These are phyloP conservation scores for Catharanthus roseus DNA, from an alignment of 257 asterid genomes.

Conservation along the genomic window DNA sequence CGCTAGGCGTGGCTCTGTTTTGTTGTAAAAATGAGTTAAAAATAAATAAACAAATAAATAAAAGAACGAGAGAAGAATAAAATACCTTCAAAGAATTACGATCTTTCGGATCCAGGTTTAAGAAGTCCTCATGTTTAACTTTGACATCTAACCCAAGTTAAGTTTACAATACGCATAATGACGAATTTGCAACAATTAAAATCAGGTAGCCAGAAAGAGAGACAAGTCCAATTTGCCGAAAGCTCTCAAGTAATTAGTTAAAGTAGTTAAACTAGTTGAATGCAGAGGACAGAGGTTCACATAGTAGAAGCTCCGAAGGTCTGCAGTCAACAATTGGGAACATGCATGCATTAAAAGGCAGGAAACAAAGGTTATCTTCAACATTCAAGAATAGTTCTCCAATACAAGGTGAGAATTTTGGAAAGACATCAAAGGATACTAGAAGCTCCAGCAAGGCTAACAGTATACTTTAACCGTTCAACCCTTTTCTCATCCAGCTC, in stretches of 20 bases:
- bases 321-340: background rate
- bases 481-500: slow-evolving; percentile 79
- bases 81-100: slow-evolving; percentile 67
- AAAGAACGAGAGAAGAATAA: background rate
- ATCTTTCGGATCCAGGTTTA: slow-evolving; percentile 56
- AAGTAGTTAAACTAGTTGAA: background rate
- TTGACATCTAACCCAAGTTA: slow-evolving; percentile 65
- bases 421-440: slow-evolving; percentile 58
- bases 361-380: background rate
- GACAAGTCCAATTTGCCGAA: background rate
- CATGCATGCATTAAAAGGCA: background rate
- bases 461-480: slow-evolving; percentile 48
- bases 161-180: slow-evolving; percentile 24
- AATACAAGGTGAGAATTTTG: background rate
- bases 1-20: background rate
- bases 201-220: background rate
- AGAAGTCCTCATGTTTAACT: slow-evolving; percentile 73
- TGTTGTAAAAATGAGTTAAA: background rate
- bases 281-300: background rate
- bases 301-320: background rate
- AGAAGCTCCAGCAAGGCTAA: slow-evolving; percentile 68
- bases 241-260: too few species aligned
- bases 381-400: background rate
- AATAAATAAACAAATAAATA: too few species aligned
- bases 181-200: slow-evolving; percentile 1